Percentiles rank a stretch among this genome's conserved stretches.
Conservation (phyloP, 1,284 basidiomycete genomes). For the Papiliotrema nemorosa region DNA sequence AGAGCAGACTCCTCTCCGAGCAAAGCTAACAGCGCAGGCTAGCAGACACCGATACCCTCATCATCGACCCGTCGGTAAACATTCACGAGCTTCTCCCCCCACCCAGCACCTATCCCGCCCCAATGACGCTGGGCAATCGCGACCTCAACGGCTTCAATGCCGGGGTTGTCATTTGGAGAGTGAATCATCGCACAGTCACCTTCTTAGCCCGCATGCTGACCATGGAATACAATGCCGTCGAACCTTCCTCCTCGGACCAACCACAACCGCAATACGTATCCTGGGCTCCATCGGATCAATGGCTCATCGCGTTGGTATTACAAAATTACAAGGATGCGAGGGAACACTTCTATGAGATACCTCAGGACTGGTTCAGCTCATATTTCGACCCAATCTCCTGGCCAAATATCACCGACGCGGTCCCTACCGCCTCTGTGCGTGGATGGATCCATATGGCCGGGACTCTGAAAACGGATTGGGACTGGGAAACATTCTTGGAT, state of each 20-base stretch:
- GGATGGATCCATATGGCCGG: background rate
- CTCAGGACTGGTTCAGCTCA: conserved; percentile 14
- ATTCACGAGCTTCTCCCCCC: conserved; percentile 7
- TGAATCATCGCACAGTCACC: background rate
- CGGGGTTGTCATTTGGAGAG: conserved; percentile 5
- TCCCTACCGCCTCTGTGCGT: no score
- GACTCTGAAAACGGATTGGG: background rate
- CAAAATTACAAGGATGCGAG: background rate
- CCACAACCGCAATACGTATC: background rate
- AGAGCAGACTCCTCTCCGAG: no score
- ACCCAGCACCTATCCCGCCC: background rate
- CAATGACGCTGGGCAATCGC: conserved; percentile 5
- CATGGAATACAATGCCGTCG: background rate
- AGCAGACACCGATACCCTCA: conserved; percentile 10
- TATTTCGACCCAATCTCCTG: background rate
- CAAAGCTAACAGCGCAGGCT: background rate
- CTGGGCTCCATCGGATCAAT: conserved; percentile 1
- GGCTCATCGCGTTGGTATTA: background rate
- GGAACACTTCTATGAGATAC: conserved; percentile 12
- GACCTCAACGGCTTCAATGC: conserved; percentile 13
- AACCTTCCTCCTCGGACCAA: background rate
- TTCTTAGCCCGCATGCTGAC: conserved; percentile 1
- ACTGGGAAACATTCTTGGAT: background rate
- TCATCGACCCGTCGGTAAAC: conserved; percentile 6
- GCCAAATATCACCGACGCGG: background rate